Base-by-base conservation (phyloP, 768 basidiomycete genomes). In the Solioccasus polychromus region DNA sequence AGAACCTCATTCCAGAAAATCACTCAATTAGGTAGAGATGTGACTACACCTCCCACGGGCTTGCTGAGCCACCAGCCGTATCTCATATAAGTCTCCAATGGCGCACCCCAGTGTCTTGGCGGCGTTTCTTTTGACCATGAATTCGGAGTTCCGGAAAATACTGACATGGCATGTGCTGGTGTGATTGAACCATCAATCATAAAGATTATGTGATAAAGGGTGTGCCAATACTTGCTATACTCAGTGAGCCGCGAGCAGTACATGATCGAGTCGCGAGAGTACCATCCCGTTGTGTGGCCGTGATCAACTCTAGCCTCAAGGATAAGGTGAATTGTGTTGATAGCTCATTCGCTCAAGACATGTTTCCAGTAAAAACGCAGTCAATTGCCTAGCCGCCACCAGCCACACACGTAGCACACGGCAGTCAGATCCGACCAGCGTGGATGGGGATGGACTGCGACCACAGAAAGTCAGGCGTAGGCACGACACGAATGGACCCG, bases 261-360 rank as follows among this genome's bases (percentile, higher is more conserved):
- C 49, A 30, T 9, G 46, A 46, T 59, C 52, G 42, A 24, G 18
- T 25, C 11, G 17, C n/a, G 7, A 26, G 7, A 26, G 11, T 28
- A 26, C 15, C n/a, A 26, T 18, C 30, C 22, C 20, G 22, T 38
- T 24, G 22, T 1, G 12, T 42, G 24, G 14, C 10, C 9, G 34
- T 25, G 37, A 20, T 26, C 15, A 35, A 36, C 31, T 23, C 18
- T 10, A 45, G 20, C 59, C 58, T 50, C 41, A 36, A 52, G 56
- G 58, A 38, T 11, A 52, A 22, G 35, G 59, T 22, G 53, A 47
- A 56, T 44, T 35, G 23, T 42, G 44, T 39, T 12, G 8, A 34
- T 25, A 23, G 19, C 18, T 5, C 45, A 26, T 23, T 31, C 10
- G 14, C 30, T 28, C 31, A 25, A 26, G 23, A 48, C 30, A 24